These are phyloP conservation scores for Zymoseptoria brevis DNA, from an alignment of 2,329 filamentous ascomycete species.

Conservation along the genomic window DNA sequence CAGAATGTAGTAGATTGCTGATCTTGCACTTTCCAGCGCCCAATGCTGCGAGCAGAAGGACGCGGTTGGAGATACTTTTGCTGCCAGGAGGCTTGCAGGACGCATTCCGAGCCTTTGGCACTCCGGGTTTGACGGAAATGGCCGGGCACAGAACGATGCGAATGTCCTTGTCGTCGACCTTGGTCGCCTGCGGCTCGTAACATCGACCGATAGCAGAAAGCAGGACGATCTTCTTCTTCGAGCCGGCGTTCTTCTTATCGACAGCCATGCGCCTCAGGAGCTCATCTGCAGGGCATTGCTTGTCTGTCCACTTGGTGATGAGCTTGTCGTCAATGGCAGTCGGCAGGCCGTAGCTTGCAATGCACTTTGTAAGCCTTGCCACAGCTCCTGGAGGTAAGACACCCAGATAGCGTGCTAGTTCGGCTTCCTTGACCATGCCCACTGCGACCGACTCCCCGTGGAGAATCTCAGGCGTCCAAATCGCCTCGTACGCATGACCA, in stretches of 20 bases:
- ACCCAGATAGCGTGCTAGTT: slow-evolving; percentile 81
- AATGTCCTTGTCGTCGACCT: slow-evolving; percentile 80
- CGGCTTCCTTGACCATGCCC: slow-evolving; percentile 97
- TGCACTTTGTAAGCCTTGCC: slow-evolving; percentile 82
- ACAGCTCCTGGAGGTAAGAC: slow-evolving; percentile 80
- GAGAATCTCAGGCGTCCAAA: slow-evolving; percentile 87
- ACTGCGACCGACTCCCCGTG: slow-evolving; percentile 95
- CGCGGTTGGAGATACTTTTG: slow-evolving; percentile 95
- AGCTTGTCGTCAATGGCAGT: slow-evolving; percentile 77
- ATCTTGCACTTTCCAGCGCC: slow-evolving; percentile 79
- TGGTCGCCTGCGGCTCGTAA: slow-evolving; percentile 76
- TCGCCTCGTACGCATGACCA: slow-evolving; percentile 91
- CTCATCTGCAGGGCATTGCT: slow-evolving; percentile 77
- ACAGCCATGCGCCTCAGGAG: slow-evolving; percentile 90
- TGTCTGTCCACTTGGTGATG: slow-evolving; percentile 75
- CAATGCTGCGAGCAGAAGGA: slow-evolving; percentile 85
- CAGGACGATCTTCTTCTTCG: slow-evolving; percentile 91
- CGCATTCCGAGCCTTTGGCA: slow-evolving; percentile 57
- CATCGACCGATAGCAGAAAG: slow-evolving; percentile 84
- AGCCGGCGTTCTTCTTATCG: slow-evolving; percentile 96
- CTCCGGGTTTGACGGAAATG: slow-evolving; percentile 63
- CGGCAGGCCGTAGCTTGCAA: slow-evolving; percentile 86
- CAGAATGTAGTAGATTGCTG: slow-evolving; percentile 87
- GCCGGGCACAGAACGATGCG: slow-evolving; percentile 74
- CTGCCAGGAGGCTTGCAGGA: slow-evolving; percentile 86